Base-by-base conservation (phyloP, 768 basidiomycete species). In the Lyophyllum semitale region DNA sequence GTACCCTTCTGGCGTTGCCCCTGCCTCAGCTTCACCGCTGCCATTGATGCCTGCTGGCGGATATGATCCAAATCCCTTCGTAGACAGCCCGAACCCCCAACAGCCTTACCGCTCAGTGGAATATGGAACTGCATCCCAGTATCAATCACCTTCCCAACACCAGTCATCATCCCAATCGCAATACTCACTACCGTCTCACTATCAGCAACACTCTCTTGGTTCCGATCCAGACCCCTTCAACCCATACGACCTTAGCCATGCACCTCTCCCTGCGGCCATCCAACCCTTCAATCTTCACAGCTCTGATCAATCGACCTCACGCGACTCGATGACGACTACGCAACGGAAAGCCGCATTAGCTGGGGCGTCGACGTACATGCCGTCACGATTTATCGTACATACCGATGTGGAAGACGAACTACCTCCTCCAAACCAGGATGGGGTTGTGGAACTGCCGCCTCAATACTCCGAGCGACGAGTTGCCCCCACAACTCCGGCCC, bases 381-480 rank as follows among this genome's bases (percentile, higher is more conserved):
- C 78, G 4, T 71, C 85, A 20, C 80, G 85, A 44, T 87, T 83
- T 65, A 76, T 90, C 53, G 59, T 89, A 6, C 88, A 91, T 59
- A 85, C 83, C 3, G 90, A 90, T 64, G 79, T 78, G 8, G 87
- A 88, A 50, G 88, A 90, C 61, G 70, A 63, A 12, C 35, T 72
- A 9, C 73, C 81, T 7, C 71, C 68, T 37, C 68, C 71, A 20
- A 73, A 74, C 49, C 77, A 73, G 23, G 70, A 79, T 17, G 87
- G 77, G 6, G 70, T 88, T 20, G 77, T 90, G 6, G 89, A 91
- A 69, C 77, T 90, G n/a, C 89, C 89, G 25, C 89, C 89, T 15
- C 84, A 84, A 65, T 91, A 91, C 63, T 77, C 77, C 23, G 85
- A 83, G 57, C 73, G 80, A 32, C 78, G 77, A 18, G 69, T 62